These are phyloP conservation scores for Albophoma yamanashiensis DNA, from an alignment of 2,329 filamentous ascomycete genomes.

Conservation along the genomic window DNA sequence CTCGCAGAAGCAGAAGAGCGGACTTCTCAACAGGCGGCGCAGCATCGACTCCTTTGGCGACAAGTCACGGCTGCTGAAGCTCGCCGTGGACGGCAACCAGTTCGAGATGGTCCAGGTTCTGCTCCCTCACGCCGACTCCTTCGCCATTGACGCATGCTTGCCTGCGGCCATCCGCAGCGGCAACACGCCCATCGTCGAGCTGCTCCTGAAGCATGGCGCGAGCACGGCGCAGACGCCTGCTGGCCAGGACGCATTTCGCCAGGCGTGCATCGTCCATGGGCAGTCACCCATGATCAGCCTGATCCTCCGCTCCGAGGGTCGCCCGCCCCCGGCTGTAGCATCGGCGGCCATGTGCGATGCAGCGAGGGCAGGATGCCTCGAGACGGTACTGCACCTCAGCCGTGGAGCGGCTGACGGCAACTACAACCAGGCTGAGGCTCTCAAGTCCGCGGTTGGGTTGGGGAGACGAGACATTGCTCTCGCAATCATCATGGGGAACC, in stretches of 20 bases:
- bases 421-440: constrained; percentile 38
- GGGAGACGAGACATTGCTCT: constrained; percentile 43
- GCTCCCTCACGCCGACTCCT: constrained; percentile 39
- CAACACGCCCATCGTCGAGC: constrained; percentile 31
- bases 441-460: constrained; percentile 36
- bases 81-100: constrained; percentile 38
- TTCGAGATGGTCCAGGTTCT: constrained; percentile 43
- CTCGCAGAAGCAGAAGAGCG: constrained; percentile 34
- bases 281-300: constrained; percentile 35
- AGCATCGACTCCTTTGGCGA: constrained; percentile 38
- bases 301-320: constrained; percentile 37
- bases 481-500: constrained; percentile 41
- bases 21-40: constrained; percentile 35
- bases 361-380: constrained; percentile 34
- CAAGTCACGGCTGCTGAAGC: constrained; percentile 37
- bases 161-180: constrained; percentile 35
- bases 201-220: constrained; percentile 41
- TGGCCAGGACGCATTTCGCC: constrained; percentile 42
- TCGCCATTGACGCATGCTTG: constrained; percentile 38
- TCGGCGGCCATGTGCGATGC: constrained; percentile 44
- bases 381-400: constrained; percentile 39
- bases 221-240: constrained; percentile 34
- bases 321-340: constrained; percentile 28
- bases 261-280: constrained; percentile 34
- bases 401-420: constrained; percentile 43